phyloP scores from a whole-genome alignment of 768 basidiomycete genomes.

The Tephrocybe rancida region DNA sequence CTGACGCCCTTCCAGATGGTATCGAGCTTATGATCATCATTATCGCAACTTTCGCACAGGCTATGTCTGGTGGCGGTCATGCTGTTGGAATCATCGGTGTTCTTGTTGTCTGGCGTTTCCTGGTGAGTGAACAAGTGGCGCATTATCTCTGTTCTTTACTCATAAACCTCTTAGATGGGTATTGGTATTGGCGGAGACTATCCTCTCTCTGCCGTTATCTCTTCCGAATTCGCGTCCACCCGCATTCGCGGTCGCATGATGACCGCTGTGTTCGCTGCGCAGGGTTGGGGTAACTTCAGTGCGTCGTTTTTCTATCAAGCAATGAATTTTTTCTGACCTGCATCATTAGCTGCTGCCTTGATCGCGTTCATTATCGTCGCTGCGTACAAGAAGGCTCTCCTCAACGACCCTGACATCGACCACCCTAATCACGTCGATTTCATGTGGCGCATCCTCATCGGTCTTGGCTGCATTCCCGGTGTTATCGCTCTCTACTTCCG shows the following conservation, averaged over 20 bases:
- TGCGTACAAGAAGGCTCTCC: slow-evolving; percentile 66
- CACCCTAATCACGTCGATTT: slow-evolving; percentile 61
- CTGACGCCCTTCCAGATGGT: slow-evolving; percentile 46
- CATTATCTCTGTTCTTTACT: background rate
- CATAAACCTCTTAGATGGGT: slow-evolving; percentile 52
- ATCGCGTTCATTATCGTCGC: slow-evolving; percentile 63
- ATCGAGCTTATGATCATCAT: slow-evolving; percentile 83
- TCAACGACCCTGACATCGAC: slow-evolving; percentile 39
- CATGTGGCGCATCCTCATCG: slow-evolving; percentile 88
- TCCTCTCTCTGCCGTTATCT: slow-evolving; percentile 82
- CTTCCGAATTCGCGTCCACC: slow-evolving; percentile 85
- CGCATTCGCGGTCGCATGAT: slow-evolving; percentile 82
- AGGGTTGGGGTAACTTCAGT: slow-evolving; percentile 89
- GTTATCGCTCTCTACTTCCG: slow-evolving; percentile 88
- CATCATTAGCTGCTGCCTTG: slow-evolving; percentile 56
- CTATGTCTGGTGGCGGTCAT: slow-evolving; percentile 67
- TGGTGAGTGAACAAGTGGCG: slow-evolving; percentile 38
- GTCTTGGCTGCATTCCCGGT: slow-evolving; percentile 84
- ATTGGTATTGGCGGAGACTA: slow-evolving; percentile 91
- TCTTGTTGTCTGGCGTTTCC: slow-evolving; percentile 83
- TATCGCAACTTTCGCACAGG: slow-evolving; percentile 77
- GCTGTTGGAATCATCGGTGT: slow-evolving; percentile 75
- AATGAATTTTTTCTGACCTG: background rate
- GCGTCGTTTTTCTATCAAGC: slow-evolving; percentile 21
- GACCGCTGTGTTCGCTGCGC: slow-evolving; percentile 84